Conservation (phyloP, 768 basidiomycete species). For the Auricularia sp. region DNA sequence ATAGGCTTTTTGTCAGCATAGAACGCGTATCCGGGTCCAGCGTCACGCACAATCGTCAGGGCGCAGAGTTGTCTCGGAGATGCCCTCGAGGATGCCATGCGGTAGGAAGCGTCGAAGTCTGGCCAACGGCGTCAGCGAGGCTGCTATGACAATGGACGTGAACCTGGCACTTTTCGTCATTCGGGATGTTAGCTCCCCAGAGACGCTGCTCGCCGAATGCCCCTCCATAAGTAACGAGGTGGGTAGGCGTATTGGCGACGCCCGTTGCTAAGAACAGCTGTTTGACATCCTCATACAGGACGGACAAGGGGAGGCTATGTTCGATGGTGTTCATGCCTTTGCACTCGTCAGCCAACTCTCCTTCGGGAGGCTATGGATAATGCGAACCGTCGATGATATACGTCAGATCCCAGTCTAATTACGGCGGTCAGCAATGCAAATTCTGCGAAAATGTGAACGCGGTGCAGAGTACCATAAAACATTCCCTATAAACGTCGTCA, state of each 20-base stretch:
- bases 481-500: no score
- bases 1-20: no score
- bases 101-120: slow-evolving; percentile 56
- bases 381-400: slow-evolving; percentile 61
- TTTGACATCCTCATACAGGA: slow-evolving; percentile 56
- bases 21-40: no score
- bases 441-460: no score
- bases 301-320: slow-evolving; percentile 56
- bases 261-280: slow-evolving; percentile 56
- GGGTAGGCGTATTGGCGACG: slow-evolving; percentile 64
- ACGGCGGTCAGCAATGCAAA: slow-evolving; percentile 22
- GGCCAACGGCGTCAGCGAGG: not conserved
- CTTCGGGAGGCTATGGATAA: no score
- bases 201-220: slow-evolving; percentile 55
- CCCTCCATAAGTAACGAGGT: slow-evolving; percentile 72
- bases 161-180: slow-evolving; percentile 49
- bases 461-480: no score
- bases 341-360: no score
- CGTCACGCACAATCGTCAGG: slow-evolving; percentile 44
- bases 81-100: slow-evolving; percentile 51
- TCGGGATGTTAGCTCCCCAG: slow-evolving; percentile 57
- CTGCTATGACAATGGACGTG: not conserved
- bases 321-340: slow-evolving; percentile 71
- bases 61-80: slow-evolving; percentile 52
- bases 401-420: slow-evolving; percentile 67